Conservation (phyloP, 176 grass and related monocot species). For the Rhynchospora breviuscula region DNA sequence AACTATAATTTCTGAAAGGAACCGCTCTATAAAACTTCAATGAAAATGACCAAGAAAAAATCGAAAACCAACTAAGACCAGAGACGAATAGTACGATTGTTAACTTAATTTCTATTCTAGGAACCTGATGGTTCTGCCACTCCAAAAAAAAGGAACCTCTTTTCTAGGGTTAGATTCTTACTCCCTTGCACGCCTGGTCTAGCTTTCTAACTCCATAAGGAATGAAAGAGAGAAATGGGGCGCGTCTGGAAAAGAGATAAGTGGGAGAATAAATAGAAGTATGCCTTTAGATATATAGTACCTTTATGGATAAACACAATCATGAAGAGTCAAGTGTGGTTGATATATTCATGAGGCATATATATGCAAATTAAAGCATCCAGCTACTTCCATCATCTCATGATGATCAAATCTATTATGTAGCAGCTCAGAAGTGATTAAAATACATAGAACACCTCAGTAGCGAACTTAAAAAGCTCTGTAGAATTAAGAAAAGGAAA, state of each 20-base stretch:
- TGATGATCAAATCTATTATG: neutral
- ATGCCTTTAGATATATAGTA: neutral
- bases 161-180: neutral
- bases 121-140: no score
- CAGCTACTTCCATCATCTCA: neutral
- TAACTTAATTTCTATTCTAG: neutral
- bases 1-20: neutral
- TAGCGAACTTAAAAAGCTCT: neutral
- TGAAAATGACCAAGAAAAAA: neutral
- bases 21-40: neutral
- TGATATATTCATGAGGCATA: neutral
- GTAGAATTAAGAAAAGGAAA: neutral
- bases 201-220: neutral
- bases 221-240: neutral
- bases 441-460: neutral
- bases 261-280: neutral
- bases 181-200: neutral
- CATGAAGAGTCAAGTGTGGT: neutral
- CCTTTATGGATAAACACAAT: neutral
- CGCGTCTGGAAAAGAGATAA: neutral
- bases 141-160: neutral
- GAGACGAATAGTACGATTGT: neutral
- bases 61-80: neutral
- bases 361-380: neutral
- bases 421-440: neutral